Conservation (phyloP, 495 filamentous ascomycete genomes). For the Extremus antarcticus region DNA sequence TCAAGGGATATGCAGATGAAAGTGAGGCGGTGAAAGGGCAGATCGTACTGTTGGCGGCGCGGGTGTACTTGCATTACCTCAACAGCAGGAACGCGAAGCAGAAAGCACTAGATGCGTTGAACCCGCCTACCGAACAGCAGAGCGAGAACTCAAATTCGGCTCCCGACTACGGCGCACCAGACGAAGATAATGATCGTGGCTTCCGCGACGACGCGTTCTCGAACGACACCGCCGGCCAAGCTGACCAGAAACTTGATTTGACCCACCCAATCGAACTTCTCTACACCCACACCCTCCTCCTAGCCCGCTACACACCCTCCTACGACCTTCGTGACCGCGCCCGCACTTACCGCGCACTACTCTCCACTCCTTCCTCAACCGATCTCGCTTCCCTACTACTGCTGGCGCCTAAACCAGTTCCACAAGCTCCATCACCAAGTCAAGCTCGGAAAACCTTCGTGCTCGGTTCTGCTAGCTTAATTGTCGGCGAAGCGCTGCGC, state of each 20-base stretch:
- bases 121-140: conserved; percentile 14
- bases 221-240: conserved; percentile 15
- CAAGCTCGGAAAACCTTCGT: conserved; percentile 63
- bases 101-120: conserved; percentile 14
- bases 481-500: conserved; percentile 61
- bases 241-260: conserved; percentile 28
- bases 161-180: conserved; percentile 21
- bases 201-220: conserved; percentile 18
- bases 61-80: conserved; percentile 83
- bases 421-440: conserved; percentile 73
- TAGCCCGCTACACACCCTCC: conserved; percentile 83
- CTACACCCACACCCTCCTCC: conserved; percentile 72
- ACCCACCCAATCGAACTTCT: conserved; percentile 62
- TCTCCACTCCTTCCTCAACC: conserved; percentile 59
- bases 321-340: conserved; percentile 91
- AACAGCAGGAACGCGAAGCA: conserved; percentile 39
- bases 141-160: conserved; percentile 1
- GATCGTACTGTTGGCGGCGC: conserved; percentile 83
- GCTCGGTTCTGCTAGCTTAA: conserved; percentile 73
- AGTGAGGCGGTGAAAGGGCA: conserved; percentile 78
- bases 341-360: conserved; percentile 72
- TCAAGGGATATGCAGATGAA: conserved; percentile 74
- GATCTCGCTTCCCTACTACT: conserved; percentile 85
- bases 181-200: conserved; percentile 23
- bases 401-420: conserved; percentile 86